These are phyloP conservation scores for Mycosphaerella sp. DNA, from an alignment of 2,329 filamentous ascomycete species.

Conservation along the genomic window DNA sequence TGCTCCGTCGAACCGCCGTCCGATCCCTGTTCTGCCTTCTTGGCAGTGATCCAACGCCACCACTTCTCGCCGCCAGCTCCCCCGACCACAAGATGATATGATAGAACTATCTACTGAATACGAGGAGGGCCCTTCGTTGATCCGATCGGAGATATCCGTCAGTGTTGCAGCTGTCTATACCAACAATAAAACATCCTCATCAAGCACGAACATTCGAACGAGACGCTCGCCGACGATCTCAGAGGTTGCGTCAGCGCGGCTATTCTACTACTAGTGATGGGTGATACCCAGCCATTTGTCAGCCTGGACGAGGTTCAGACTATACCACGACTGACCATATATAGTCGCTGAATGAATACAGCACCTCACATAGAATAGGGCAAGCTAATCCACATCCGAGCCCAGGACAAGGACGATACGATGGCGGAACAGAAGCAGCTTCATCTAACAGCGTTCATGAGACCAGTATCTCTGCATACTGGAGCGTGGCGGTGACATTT, in stretches of 20 bases:
- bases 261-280: background rate
- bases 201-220: background rate
- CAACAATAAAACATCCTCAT: too few relatives aligned
- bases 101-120: too few relatives aligned
- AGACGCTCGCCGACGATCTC: constrained; percentile 2
- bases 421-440: constrained; percentile 33
- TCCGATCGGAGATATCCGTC: too few relatives aligned
- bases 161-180: too few relatives aligned
- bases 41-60: too few relatives aligned
- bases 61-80: too few relatives aligned
- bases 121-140: too few relatives aligned
- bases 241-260: constrained; percentile 5
- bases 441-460: constrained; percentile 44
- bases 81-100: too few relatives aligned
- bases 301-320: constrained; percentile 1
- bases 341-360: background rate
- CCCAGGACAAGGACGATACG: background rate
- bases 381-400: background rate
- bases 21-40: too few relatives aligned
- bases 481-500: constrained; percentile 31
- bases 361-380: background rate
- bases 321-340: background rate
- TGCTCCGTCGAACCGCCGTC: too few relatives aligned
- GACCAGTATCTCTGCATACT: constrained; percentile 50
- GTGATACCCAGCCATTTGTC: constrained; percentile 7